Evolutionary conservation across 805 yeast genomes (phyloP).

Genomic region (Saccharomycopsis vini): DNA sequence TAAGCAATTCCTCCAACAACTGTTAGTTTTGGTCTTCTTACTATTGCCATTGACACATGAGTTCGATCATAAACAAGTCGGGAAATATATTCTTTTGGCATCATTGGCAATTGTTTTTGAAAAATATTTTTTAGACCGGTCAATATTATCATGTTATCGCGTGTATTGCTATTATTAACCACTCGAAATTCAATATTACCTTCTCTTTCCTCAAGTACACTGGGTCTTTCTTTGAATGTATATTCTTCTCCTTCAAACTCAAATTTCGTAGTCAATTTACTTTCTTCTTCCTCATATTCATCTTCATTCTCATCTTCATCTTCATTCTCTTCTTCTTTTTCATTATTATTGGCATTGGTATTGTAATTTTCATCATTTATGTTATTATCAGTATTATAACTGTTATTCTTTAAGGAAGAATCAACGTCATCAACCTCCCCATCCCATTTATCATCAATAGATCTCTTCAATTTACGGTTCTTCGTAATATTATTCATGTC

Average conservation of each 20-base stretch:
- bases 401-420: constrained; percentile 15
- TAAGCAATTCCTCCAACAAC: constrained; percentile 98
- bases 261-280: constrained; percentile 32
- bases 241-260: constrained; percentile 66
- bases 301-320: constrained; percentile 21
- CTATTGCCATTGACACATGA: constrained; percentile 93
- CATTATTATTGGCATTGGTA: too few species aligned
- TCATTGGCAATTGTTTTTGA: constrained; percentile 94
- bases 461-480: background rate
- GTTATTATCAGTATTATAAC: constrained; percentile 12
- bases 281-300: constrained; percentile 21
- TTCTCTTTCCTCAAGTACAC: constrained; percentile 88
- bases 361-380: constrained; percentile 21
- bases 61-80: constrained; percentile 89
- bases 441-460: background rate
- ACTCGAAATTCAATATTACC: constrained; percentile 93
- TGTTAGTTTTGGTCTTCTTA: constrained; percentile 81
- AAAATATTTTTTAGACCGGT: constrained; percentile 94
- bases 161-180: constrained; percentile 86
- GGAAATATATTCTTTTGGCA: constrained; percentile 97
- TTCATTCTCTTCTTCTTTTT: constrained; percentile 22
- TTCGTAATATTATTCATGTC: background rate
- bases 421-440: background rate
- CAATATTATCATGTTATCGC: constrained; percentile 80
- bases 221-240: constrained; percentile 84